Evolutionary conservation across 2,329 filamentous ascomycete genomes (phyloP), one percentile per base, ranked within the genome.

Genomic region (Blumeriella jaapii): DNA sequence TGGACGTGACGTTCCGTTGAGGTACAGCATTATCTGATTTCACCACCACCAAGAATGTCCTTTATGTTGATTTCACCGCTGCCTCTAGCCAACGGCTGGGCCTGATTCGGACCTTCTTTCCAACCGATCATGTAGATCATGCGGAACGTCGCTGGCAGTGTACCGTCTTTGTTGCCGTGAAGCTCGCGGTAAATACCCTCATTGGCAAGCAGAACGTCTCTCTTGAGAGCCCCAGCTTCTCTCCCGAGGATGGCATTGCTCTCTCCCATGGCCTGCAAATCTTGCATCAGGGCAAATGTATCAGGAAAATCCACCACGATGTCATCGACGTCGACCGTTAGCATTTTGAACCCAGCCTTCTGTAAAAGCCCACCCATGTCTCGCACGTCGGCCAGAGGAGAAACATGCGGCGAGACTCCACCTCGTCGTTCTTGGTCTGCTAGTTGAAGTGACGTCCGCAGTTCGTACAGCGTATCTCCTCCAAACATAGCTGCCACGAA

Each of bases 101-200:
- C 68, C 61, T 96, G 87, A 34, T 78, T 73, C 18, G 71, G 69
- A 2, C 82, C 79, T 47, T 87, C 82, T 56, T 89, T 93, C 91
- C 91, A 98, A 0, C 91, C 91, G 59, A 98, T 98, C 87, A 96
- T 95, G 59, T 91, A 94, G 42, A 98, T 95, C 49, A 94, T 70
- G 48, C 91, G 72, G 55, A 95, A 98, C 0, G 91, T 98, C 1
- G 91, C 91, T 1, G 91, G 91, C 42, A 91, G 68, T 1, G 64
- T 73, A 13, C 72, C 81, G 50, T 83, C 80, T 27, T 77, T 70
- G 51, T 93, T 86, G 12, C 83, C 87, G 58, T 98, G 86, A 38
- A 98, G 61, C 55, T 81, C 78, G 30, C 75, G 71, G 57, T 98
- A 98, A 38, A 98, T 94, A 25, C 76, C 82, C 46, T 96, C 83